These are phyloP conservation scores for Senna tora DNA, from an alignment of 306 rosid species.

Conservation along the genomic window DNA sequence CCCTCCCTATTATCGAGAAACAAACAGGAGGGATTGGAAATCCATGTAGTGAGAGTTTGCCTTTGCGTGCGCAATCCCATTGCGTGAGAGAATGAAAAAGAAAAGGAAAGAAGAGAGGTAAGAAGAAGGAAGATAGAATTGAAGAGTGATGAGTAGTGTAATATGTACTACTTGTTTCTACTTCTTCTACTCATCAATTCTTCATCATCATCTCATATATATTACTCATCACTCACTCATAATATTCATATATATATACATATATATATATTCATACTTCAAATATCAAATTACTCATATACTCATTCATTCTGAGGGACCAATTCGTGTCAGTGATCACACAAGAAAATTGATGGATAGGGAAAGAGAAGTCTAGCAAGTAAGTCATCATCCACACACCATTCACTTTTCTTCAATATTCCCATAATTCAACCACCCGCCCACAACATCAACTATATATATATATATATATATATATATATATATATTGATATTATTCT, in stretches of 20 bases:
- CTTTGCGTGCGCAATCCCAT: constrained; percentile 51
- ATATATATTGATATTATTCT: too few relatives aligned
- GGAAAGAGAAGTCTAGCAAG: constrained; percentile 54
- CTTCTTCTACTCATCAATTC: not conserved
- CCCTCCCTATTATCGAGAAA: constrained; percentile 39
- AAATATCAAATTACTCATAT: too few relatives aligned
- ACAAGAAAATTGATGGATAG: constrained; percentile 46
- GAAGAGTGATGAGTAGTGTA: constrained; percentile 18
- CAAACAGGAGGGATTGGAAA: constrained; percentile 32
- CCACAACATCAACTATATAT: not conserved
- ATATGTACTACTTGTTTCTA: too few relatives aligned
- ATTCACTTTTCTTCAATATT: constrained; percentile 23
- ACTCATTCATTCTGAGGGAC: not conserved
- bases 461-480: not conserved
- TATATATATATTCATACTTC: too few relatives aligned
- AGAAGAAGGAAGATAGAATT: not conserved
- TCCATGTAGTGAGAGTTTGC: constrained; percentile 21
- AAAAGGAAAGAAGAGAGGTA: not conserved
- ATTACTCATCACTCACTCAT: too few relatives aligned
- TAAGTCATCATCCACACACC: constrained; percentile 42
- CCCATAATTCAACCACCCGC: not conserved
- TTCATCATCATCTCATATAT: too few relatives aligned
- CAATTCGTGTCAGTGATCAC: constrained; percentile 56
- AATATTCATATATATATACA: too few relatives aligned
- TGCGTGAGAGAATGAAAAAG: constrained; percentile 56